Conservation (phyloP, 2,329 filamentous ascomycete species). For the Sporothrix pseudoabietina region DNA sequence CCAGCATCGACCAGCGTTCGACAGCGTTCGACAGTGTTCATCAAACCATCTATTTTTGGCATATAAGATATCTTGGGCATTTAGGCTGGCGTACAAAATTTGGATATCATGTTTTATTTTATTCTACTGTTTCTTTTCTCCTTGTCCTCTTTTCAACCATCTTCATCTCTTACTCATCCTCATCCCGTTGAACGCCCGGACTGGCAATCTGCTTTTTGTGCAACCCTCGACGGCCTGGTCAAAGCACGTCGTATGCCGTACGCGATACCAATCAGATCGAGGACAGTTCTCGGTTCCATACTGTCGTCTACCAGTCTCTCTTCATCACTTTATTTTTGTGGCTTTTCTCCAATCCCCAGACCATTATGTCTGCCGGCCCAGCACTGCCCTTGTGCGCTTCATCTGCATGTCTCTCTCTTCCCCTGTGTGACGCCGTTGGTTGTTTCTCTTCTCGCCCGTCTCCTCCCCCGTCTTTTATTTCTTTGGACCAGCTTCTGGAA, state of each 20-base stretch:
- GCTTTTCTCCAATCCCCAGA: not conserved
- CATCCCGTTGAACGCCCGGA: not conserved
- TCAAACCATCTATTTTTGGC: not conserved
- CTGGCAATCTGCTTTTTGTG: slow-evolving; percentile 19
- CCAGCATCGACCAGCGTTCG: not conserved
- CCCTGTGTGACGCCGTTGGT: not conserved
- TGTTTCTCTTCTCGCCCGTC: not conserved
- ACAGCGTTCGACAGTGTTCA: not conserved
- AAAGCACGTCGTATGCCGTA: not conserved
- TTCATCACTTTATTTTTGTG: not conserved
- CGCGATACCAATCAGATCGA: not conserved
- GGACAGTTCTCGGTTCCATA: not conserved
- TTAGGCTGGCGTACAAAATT: not conserved
- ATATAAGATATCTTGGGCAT: not conserved
- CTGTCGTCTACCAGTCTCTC: not conserved
- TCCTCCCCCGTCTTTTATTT: not conserved
- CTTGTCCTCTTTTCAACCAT: not conserved
- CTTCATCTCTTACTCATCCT: not conserved
- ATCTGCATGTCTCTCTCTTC: slow-evolving; percentile 5
- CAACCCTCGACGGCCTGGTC: not conserved
- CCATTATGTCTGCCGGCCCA: not conserved
- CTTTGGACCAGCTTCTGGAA: slow-evolving; percentile 4
- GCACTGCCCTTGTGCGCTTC: not conserved
- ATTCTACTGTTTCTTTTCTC: not conserved
- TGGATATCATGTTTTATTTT: not conserved